Conservation (phyloP, 2,329 filamentous ascomycete genomes). For the Rosellinia necatrix region DNA sequence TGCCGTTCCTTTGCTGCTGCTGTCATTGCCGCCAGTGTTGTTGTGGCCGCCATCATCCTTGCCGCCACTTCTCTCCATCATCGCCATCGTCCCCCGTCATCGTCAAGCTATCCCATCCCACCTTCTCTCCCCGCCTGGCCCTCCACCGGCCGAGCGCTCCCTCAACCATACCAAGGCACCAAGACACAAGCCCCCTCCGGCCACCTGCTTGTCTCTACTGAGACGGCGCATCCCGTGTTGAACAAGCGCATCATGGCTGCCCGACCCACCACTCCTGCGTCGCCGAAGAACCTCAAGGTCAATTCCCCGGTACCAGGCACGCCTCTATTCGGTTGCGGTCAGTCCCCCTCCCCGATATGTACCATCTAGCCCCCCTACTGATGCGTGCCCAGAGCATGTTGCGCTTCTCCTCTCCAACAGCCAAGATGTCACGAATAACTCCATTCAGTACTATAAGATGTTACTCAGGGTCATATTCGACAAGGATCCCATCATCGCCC, state of each 20-base stretch:
- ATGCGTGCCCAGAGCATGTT: conserved; percentile 65
- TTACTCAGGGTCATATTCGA: conserved; percentile 74
- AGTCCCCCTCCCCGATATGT: conserved; percentile 37
- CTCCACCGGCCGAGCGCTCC: neutral
- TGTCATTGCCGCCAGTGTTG: too few relatives aligned
- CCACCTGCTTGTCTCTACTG: neutral
- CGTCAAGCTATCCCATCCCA: neutral
- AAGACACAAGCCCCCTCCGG: neutral
- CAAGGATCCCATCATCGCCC: conserved; percentile 64
- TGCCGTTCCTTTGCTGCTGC: neutral
- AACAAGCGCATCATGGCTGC: conserved; percentile 35
- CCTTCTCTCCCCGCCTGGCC: neutral
- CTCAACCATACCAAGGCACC: neutral
- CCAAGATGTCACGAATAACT: conserved; percentile 68
- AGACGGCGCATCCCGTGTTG: neutral
- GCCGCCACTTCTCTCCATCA: too few relatives aligned
- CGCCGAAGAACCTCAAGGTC: conserved; percentile 59
- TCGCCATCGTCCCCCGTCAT: neutral
- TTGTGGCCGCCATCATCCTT: too few relatives aligned
- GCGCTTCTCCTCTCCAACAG: conserved; percentile 66
- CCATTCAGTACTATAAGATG: conserved; percentile 72
- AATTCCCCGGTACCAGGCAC: conserved; percentile 63
- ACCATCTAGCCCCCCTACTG: conserved; percentile 19
- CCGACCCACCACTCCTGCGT: conserved; percentile 41
- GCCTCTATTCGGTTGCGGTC: conserved; percentile 68